Percentiles rank a stretch among this genome's conserved stretches.
phyloP scores from a whole-genome alignment of 2,329 filamentous ascomycete species.

The Mollisiaceae sp. region DNA sequence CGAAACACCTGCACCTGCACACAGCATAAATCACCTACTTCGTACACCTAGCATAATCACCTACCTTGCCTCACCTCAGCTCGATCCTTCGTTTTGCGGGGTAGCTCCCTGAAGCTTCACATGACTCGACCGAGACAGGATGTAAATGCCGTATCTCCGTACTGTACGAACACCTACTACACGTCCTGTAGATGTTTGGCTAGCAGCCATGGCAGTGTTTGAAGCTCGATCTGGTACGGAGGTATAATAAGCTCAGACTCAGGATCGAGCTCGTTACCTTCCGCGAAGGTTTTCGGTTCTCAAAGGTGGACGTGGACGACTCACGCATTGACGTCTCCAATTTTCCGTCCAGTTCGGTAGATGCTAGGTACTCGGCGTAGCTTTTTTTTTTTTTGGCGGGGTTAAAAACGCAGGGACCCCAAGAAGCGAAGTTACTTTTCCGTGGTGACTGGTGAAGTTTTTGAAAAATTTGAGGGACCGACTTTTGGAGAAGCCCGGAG shows the following conservation, averaged over 20 bases:
- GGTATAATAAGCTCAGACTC: background rate
- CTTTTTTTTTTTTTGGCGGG: background rate
- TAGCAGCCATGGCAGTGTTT: background rate
- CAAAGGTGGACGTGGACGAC: background rate
- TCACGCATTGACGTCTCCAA: background rate
- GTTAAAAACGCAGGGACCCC: background rate
- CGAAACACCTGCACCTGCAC: background rate
- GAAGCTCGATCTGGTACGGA: background rate
- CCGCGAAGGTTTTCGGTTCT: background rate
- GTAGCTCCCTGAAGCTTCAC: background rate
- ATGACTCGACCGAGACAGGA: background rate
- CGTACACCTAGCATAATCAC: background rate
- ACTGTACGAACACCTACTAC: no score
- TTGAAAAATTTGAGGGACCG: background rate
- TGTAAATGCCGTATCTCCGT: background rate
- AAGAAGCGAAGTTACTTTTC: background rate
- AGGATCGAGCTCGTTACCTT: background rate
- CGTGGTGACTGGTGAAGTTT: background rate
- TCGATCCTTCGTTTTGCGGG: background rate
- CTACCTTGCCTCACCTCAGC: background rate
- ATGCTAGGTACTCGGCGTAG: background rate
- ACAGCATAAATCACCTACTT: no score
- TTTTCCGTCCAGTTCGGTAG: background rate
- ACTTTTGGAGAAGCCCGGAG: no score
- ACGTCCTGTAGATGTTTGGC: slow-evolving; percentile 3